Evolutionary conservation across 108 stramenopile species (phyloP).

Genomic region (Pseudonitzschia pungens): DNA sequence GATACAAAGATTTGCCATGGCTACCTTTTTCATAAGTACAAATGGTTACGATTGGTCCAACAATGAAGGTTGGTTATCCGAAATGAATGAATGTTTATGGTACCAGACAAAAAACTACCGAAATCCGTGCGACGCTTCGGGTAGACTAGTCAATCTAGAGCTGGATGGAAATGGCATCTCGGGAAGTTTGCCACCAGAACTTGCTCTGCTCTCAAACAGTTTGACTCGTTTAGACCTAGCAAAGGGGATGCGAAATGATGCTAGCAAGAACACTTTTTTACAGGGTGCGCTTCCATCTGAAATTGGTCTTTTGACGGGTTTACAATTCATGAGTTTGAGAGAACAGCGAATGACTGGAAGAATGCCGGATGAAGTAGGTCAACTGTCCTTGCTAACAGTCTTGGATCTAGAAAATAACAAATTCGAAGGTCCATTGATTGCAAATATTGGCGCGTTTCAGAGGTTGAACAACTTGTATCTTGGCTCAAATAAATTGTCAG

Average conservation of each 20-base stretch:
- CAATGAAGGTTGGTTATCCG: slow-evolving; percentile 35
- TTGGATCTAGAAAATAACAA: slow-evolving; percentile 43
- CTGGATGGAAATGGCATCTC: slow-evolving; percentile 35
- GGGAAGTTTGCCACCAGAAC: slow-evolving; percentile 36
- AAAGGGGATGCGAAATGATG: background rate
- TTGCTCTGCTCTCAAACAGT: slow-evolving; percentile 26
- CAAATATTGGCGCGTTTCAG: slow-evolving; percentile 43
- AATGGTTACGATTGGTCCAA: slow-evolving; percentile 41
- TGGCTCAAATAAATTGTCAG: slow-evolving; percentile 27
- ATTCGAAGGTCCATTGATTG: slow-evolving; percentile 46
- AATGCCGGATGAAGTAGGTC: slow-evolving; percentile 30
- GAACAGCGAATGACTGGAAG: slow-evolving; percentile 22
- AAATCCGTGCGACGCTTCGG: slow-evolving; percentile 22
- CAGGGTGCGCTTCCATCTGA: slow-evolving; percentile 39
- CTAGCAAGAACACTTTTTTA: background rate
- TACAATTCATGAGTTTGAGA: slow-evolving; percentile 24
- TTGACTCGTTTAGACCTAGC: slow-evolving; percentile 11
- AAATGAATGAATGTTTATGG: slow-evolving; percentile 43
- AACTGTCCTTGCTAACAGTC: slow-evolving; percentile 3
- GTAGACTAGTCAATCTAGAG: slow-evolving; percentile 9
- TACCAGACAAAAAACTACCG: slow-evolving; percentile 25
- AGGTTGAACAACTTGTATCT: slow-evolving; percentile 40
- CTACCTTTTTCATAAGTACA: slow-evolving; percentile 39
- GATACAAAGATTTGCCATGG: slow-evolving; percentile 48
- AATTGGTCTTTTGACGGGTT: slow-evolving; percentile 24